Base-by-base conservation (phyloP, 2,329 filamentous ascomycete genomes). In the Byssothecium circinans region DNA sequence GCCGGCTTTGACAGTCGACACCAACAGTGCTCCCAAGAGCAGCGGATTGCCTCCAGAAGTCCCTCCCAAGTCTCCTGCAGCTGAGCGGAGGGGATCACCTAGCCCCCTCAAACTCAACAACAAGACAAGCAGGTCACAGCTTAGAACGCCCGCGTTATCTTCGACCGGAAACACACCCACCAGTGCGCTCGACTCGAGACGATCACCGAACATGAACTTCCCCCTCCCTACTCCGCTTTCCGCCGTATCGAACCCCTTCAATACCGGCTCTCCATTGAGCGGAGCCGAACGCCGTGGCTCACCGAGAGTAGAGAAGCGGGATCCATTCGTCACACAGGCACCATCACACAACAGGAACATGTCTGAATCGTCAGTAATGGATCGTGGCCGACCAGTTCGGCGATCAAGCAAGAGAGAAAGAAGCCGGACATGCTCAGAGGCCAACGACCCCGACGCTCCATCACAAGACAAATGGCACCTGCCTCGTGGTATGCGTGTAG, bases 331-430 rank as follows among this genome's bases (percentile, higher is more conserved):
- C n/a, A 39, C 54, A 17, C 54, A 57, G 18, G 20, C 25, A 8
- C 35, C 48, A 3, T 56, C 56, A 19, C 69, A 71, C 50, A 62
- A 53, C 45, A 61, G 68, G 25, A 71, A 70, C 43, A 61, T 63
- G 53, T 73, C 70, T 11, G 69, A 71, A 22, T 67, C 64, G 8
- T 72, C 67, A 2, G 61, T 72, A 38, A 68, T 71, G 57, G 69
- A 71, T 38, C 62, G 69, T 40, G 70, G 70, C 20, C 59, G 69
- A 25, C 68, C 68, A n/a, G 53, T 65, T 29, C 56, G 64, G 41
- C 61, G 63, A 29, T 53, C 57, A 15, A 64, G 58, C 41, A 70
- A 70, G 51, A 64, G 61, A 25, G 56, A 64, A 34, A 54, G 65
- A 39, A 65, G 63, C 47, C 57, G 62, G 19, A 67, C 67, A 23